These are phyloP conservation scores for Chloroidium sp. DNA, from an alignment of 163 green algal species.

Conservation along the genomic window DNA sequence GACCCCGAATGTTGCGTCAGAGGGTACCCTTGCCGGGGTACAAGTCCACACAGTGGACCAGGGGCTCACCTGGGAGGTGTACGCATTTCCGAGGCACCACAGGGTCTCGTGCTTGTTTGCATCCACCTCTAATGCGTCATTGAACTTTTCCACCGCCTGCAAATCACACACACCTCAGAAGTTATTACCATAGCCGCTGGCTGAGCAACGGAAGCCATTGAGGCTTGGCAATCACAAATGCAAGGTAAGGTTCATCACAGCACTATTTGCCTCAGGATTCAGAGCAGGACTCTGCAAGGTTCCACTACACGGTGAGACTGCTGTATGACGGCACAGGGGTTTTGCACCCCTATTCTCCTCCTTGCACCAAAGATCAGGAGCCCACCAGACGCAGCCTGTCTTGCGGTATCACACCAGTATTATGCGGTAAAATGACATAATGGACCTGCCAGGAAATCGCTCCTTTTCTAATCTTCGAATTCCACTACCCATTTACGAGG, in stretches of 20 bases:
- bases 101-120: conserved; percentile 68
- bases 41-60: background rate
- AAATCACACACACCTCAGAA: background rate
- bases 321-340: too few species aligned
- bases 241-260: too few species aligned
- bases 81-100: conserved; percentile 95
- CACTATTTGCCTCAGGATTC: too few species aligned
- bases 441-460: background rate
- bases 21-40: background rate
- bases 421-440: background rate
- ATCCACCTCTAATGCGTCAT: conserved; percentile 72
- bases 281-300: too few species aligned
- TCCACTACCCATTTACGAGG: background rate
- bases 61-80: conserved; percentile 66
- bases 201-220: too few species aligned
- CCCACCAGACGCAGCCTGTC: background rate
- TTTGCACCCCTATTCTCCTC: too few species aligned
- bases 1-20: too few species aligned
- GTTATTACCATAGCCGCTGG: background rate
- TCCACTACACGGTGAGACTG: too few species aligned
- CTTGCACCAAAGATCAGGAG: too few species aligned
- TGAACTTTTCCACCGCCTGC: conserved; percentile 73
- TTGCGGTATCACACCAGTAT: background rate
- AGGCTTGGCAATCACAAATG: too few species aligned
- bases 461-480: too few species aligned